Base-by-base conservation (phyloP, 176 grass and related monocot genomes). In the Pharus latifolius region DNA sequence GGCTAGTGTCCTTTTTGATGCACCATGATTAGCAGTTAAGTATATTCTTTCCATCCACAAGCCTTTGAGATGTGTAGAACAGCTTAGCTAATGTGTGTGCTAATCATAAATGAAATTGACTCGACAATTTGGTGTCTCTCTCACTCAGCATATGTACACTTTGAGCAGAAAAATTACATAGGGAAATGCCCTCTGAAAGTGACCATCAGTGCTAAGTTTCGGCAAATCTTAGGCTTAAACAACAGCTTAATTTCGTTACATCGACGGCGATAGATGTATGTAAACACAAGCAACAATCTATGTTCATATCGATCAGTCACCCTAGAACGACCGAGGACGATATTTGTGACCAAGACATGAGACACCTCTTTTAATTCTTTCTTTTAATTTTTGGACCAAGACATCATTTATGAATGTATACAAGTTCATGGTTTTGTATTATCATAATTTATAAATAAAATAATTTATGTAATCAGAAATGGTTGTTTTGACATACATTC, bases 221-320 rank as follows among this genome's bases (percentile, higher is more conserved):
- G 46, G 76, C 70, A 54, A 62, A 17, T 61, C 75, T 29, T 25
- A 47, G 75, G 73, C 30, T 32, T 48, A 35, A 52, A 69, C 53
- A 34, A 20, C 30, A 29, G 19, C 41, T 81, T n/a, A n/a, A n/a
- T 74, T 73, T 73, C 60, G 69, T 81, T 73, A 60, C 29, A 56
- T 73, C 63, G 83, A 80, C 76, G 70, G 76, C 15, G 83, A 85
- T 80, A 47, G 76, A 63, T 31, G 59, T 42, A 76, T 49, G 77
- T 25, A 77, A 71, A 63, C 61, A 24, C 62, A 74, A 54, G 62
- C n/a, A 34, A 80, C 69, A 73, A 74, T 85, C 82, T 69, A 67
- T 80, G 82, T 75, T 85, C 82, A 75, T 35, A 74, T 58, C 69
- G 27, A 74, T 75, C 83, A 74, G 75, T 46, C 82, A 74, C 37